Evolutionary conservation across 345 rosid species (phyloP).

Genomic region (Draba incana): DNA sequence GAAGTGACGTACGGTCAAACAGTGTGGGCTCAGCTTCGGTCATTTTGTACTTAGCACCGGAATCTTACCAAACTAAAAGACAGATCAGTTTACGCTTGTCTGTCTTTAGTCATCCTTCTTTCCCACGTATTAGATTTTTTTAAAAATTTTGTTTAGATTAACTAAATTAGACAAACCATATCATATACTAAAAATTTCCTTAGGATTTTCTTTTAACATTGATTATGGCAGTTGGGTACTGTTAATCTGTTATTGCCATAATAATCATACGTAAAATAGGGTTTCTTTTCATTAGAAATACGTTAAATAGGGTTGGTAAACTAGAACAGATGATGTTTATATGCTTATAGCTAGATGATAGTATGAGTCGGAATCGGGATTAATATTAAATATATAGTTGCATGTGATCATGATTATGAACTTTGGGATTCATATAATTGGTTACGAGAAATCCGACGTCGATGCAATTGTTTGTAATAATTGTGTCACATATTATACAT

Average conservation of each 20-base stretch:
- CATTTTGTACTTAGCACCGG: conserved; percentile 13
- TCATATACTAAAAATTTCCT: not conserved
- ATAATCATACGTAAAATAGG: conserved; percentile 3
- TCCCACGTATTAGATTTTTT: not conserved
- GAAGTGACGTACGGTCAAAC: conserved; percentile 19
- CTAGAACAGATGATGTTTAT: conserved; percentile 4
- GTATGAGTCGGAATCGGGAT: not conserved
- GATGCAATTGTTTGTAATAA: no score
- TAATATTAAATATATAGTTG: no score
- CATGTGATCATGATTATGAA: no score
- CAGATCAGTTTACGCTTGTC: conserved; percentile 23
- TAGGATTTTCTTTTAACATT: not conserved
- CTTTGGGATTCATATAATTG: no score
- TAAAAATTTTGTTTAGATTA: no score
- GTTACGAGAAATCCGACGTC: no score
- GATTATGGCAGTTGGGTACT: conserved; percentile 4
- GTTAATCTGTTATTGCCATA: not conserved
- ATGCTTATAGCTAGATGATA: not conserved
- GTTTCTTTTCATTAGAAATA: not conserved
- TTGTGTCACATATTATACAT: no score
- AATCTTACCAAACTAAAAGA: conserved; percentile 35
- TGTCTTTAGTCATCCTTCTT: not conserved
- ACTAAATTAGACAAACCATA: not conserved
- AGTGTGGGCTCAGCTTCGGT: conserved; percentile 31
- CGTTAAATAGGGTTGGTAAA: conserved; percentile 18